phyloP scores from a whole-genome alignment of 805 yeast genomes.

The Pichia exigua region DNA sequence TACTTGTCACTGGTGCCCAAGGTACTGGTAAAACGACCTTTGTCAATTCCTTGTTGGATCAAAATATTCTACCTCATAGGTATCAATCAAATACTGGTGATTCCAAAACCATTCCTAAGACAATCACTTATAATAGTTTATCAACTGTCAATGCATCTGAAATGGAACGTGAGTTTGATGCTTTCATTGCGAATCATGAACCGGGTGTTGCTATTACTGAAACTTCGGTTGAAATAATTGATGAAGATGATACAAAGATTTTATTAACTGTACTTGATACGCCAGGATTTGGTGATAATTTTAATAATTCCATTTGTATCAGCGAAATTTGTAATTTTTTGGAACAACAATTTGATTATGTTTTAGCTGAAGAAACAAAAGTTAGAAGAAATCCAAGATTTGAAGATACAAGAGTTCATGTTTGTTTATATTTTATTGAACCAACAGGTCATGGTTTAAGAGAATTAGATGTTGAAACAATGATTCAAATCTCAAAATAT shows the following conservation, averaged over 20 bases:
- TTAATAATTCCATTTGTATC: conserved; percentile 55
- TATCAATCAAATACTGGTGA: conserved; percentile 26
- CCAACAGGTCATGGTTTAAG: conserved; percentile 74
- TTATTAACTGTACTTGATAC: conserved; percentile 49
- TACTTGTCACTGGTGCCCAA: conserved; percentile 64
- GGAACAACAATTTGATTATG: conserved; percentile 71
- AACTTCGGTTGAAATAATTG: conserved; percentile 51
- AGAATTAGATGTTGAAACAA: conserved; percentile 63
- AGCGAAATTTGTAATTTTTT: conserved; percentile 57
- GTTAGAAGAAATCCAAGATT: conserved; percentile 80
- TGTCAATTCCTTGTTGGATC: conserved; percentile 58
- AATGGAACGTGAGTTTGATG: conserved; percentile 53
- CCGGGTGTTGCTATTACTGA: conserved; percentile 73
- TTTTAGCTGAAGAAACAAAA: conserved; percentile 79
- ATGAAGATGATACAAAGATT: conserved; percentile 52
- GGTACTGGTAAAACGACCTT: conserved; percentile 79
- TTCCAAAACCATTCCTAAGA: conserved; percentile 30
- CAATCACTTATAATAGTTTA: conserved; percentile 52
- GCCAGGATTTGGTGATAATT: conserved; percentile 56
- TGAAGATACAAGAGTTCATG: conserved; percentile 71
- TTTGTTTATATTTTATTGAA: conserved; percentile 61
- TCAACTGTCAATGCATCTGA: conserved; percentile 51
- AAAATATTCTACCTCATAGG: conserved; percentile 52
- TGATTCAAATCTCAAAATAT: conserved; percentile 63
- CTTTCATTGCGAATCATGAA: conserved; percentile 51